Conservation (phyloP, 768 basidiomycete species). For the Jaapia argillacea region DNA sequence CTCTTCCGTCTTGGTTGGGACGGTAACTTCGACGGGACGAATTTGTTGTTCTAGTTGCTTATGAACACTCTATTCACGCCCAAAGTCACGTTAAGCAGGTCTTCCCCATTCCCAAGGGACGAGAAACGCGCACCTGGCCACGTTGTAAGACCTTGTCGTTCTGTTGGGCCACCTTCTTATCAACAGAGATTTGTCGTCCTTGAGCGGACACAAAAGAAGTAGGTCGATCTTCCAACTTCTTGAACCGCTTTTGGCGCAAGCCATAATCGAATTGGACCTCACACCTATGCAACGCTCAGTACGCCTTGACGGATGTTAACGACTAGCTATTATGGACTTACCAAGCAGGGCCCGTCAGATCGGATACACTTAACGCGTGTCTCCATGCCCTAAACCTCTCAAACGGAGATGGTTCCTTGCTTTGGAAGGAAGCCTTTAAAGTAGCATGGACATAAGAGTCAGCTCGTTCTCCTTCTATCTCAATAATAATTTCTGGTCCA, state of each 20-base stretch:
- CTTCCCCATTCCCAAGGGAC: neutral
- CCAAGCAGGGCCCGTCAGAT: neutral
- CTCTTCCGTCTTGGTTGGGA: conserved; percentile 3
- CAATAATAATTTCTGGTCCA: neutral
- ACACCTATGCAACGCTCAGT: conserved; percentile 5
- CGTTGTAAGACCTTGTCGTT: neutral
- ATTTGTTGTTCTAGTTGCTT: neutral
- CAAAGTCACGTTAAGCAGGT: neutral
- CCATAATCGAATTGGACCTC: conserved; percentile 12
- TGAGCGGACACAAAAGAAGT: conserved; percentile 6
- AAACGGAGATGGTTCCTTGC: neutral
- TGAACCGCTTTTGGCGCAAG: conserved; percentile 6
- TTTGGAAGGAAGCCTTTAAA: neutral
- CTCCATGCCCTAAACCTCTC: neutral
- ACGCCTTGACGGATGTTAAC: neutral
- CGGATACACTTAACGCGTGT: neutral
- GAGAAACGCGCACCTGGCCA: neutral
- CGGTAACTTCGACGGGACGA: conserved; percentile 10
- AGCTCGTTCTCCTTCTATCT: neutral
- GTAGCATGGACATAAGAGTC: neutral
- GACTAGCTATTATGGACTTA: neutral
- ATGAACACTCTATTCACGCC: neutral
- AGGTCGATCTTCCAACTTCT: conserved; percentile 5
- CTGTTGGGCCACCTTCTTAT: conserved; percentile 1
- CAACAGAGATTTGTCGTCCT: conserved; percentile 9